phyloP scores from a whole-genome alignment of 306 rosid genomes.

The Trifolium subterraneum region DNA sequence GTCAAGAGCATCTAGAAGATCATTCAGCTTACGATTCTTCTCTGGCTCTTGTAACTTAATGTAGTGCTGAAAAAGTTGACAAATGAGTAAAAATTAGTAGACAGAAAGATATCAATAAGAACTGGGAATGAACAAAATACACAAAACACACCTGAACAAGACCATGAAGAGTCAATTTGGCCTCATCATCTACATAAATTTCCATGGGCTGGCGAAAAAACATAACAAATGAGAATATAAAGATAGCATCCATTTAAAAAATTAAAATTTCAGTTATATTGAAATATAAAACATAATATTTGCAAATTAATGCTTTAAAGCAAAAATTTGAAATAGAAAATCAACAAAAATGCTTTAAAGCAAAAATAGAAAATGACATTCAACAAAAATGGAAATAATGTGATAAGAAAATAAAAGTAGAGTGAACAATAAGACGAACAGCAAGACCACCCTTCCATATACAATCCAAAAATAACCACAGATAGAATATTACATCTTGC shows the following conservation, averaged over 20 bases:
- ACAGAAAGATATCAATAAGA: conserved; percentile 11
- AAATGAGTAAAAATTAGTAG: conserved; percentile 13
- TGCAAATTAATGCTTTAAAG: background rate
- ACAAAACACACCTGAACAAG: conserved; percentile 63
- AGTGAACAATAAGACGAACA: background rate
- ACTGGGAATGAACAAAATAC: background rate
- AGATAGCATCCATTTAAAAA: background rate
- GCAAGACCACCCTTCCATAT: background rate
- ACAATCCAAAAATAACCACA: conserved; percentile 15
- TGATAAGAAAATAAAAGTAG: background rate
- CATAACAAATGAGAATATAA: conserved; percentile 22
- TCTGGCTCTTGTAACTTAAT: conserved; percentile 69
- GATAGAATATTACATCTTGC: conserved; percentile 73
- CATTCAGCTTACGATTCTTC: conserved; percentile 79
- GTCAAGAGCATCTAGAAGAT: conserved; percentile 82
- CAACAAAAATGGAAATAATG: background rate
- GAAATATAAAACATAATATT: background rate
- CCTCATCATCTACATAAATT: conserved; percentile 81
- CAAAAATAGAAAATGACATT: background rate
- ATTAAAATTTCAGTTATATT: conserved; percentile 3
- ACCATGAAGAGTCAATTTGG: conserved; percentile 84
- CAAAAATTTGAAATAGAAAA: background rate
- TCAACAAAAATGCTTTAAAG: conserved; percentile 5
- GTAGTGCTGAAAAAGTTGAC: conserved; percentile 58
- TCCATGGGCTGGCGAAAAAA: conserved; percentile 72